These are phyloP conservation scores for Maudiozyma pseudohumilis DNA, from an alignment of 805 yeast genomes.

Conservation along the genomic window DNA sequence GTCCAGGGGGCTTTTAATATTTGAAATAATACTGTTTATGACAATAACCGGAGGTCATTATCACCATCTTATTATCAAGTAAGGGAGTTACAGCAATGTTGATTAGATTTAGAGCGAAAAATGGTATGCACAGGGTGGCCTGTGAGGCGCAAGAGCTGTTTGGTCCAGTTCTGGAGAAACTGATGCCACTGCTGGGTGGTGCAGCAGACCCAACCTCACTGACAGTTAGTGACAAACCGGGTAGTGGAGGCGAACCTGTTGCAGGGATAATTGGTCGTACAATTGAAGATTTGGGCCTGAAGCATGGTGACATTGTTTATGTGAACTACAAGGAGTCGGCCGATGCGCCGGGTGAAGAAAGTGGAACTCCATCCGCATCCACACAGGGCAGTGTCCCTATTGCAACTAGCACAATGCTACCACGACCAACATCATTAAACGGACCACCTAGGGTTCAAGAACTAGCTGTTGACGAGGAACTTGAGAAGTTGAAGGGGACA, in stretches of 20 bases:
- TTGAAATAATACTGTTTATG: no score
- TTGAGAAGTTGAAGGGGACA: conserved; percentile 62
- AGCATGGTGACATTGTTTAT: conserved; percentile 53
- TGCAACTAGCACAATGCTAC: conserved; percentile 2
- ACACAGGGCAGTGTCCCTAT: neutral
- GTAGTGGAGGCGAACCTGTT: conserved; percentile 22
- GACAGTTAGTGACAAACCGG: conserved; percentile 21
- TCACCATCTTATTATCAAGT: no score
- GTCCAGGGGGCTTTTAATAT: no score
- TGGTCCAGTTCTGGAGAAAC: conserved; percentile 33
- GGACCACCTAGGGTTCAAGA: conserved; percentile 35
- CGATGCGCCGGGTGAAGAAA: neutral
- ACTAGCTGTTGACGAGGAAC: conserved; percentile 51
- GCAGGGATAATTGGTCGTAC: conserved; percentile 18
- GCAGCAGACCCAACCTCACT: conserved; percentile 20
- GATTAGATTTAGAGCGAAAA: conserved; percentile 70
- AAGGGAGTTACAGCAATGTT: no score
- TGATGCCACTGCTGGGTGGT: conserved; percentile 20
- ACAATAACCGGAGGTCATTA: no score
- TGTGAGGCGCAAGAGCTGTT: conserved; percentile 40
- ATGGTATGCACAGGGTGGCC: conserved; percentile 68
- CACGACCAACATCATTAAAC: neutral
- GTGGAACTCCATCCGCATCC: no score
- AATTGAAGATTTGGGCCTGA: conserved; percentile 38
- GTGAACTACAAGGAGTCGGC: conserved; percentile 31